These are phyloP conservation scores for Volutella citrinella DNA, from an alignment of 2,329 filamentous ascomycete species.

Conservation along the genomic window DNA sequence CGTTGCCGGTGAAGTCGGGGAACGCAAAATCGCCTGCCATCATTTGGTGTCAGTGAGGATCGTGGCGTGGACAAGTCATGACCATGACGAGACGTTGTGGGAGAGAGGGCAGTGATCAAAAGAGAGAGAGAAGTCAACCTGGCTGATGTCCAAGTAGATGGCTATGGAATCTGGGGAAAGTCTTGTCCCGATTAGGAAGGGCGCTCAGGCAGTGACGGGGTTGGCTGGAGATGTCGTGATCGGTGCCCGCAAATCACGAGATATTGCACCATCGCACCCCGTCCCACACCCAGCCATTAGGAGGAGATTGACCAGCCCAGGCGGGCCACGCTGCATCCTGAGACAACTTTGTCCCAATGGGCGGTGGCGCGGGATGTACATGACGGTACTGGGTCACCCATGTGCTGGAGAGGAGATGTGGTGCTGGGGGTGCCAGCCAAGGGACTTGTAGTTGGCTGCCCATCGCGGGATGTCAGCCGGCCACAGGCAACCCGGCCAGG, in stretches of 20 bases:
- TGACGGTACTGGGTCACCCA: slow-evolving; percentile 13
- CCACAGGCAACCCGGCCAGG: too few species aligned
- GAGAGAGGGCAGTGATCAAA: slow-evolving; percentile 13
- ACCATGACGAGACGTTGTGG: slow-evolving; percentile 12
- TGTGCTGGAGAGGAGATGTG: slow-evolving; percentile 9
- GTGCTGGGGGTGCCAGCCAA: too few species aligned
- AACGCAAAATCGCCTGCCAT: slow-evolving; percentile 59
- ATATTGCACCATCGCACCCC: slow-evolving; percentile 57
- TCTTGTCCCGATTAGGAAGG: slow-evolving; percentile 25
- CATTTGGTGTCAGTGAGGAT: slow-evolving; percentile 29
- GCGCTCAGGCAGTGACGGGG: slow-evolving; percentile 19
- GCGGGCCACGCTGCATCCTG: slow-evolving; percentile 20
- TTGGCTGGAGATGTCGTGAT: slow-evolving; percentile 25
- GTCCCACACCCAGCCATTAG: slow-evolving; percentile 39
- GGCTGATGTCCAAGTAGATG: slow-evolving; percentile 18
- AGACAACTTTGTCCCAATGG: slow-evolving; percentile 23
- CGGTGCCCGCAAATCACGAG: slow-evolving; percentile 48
- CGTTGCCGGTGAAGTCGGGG: slow-evolving; percentile 49
- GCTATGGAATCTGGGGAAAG: slow-evolving; percentile 18
- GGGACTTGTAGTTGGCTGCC: too few species aligned
- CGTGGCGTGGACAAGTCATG: slow-evolving; percentile 20
- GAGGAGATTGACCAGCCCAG: slow-evolving; percentile 15
- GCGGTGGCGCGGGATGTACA: slow-evolving; percentile 12
- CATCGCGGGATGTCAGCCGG: too few species aligned
- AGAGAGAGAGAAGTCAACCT: slow-evolving; percentile 18